Conservation (phyloP, 2,329 filamentous ascomycete genomes). For the Trichoderma sp. region DNA sequence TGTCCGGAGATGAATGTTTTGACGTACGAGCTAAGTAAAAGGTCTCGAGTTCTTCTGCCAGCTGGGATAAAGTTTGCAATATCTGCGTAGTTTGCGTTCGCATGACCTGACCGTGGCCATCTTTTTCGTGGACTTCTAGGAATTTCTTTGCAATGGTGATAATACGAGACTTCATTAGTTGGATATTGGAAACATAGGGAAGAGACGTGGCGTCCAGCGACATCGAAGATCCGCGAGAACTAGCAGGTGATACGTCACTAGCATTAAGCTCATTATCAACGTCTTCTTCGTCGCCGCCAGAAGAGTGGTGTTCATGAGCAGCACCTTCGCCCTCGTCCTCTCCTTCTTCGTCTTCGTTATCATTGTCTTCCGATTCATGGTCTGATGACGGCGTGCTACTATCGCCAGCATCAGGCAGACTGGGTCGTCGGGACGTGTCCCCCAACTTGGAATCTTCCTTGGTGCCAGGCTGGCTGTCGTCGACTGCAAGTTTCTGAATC, state of each 20-base stretch:
- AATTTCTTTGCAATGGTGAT: conserved; percentile 78
- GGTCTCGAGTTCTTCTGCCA: conserved; percentile 70
- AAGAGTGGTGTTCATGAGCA: conserved; percentile 46
- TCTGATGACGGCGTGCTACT: conserved; percentile 34
- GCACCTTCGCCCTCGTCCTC: conserved; percentile 36
- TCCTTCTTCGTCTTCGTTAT: conserved; percentile 29
- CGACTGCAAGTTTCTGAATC: conserved; percentile 74
- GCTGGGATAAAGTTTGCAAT: conserved; percentile 67
- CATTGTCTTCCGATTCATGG: conserved; percentile 35
- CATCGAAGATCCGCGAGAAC: conserved; percentile 67
- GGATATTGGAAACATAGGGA: conserved; percentile 49
- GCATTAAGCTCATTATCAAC: conserved; percentile 53
- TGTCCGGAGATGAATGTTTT: conserved; percentile 46
- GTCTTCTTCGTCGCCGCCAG: conserved; percentile 52
- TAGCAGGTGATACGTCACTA: conserved; percentile 65
- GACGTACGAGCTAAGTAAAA: conserved; percentile 65
- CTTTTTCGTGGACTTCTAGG: conserved; percentile 77
- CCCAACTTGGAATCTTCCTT: conserved; percentile 13
- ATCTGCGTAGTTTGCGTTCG: conserved; percentile 78
- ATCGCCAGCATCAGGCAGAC: conserved; percentile 19
- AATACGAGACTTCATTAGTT: conserved; percentile 66
- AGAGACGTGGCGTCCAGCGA: conserved; percentile 59
- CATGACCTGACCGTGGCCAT: conserved; percentile 69
- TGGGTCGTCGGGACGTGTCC: conserved; percentile 20
- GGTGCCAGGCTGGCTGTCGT: conserved; percentile 38